phyloP scores from a whole-genome alignment of 1,284 basidiomycete genomes.

The Microbotryum saponariae region DNA sequence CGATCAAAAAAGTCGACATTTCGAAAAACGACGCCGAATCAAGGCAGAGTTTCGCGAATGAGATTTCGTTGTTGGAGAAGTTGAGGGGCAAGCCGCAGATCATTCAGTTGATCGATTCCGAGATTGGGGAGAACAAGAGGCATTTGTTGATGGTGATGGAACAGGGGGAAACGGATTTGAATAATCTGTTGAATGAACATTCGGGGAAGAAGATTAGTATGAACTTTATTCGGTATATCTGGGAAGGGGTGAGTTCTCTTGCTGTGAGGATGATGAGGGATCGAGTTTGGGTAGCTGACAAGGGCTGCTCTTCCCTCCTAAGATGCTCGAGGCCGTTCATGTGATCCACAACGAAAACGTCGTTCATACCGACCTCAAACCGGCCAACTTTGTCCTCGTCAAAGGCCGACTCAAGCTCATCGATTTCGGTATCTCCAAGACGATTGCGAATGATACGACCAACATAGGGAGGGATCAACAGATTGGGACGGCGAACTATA shows the following conservation, averaged over 20 bases:
- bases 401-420: conserved; percentile 88
- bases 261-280: too few relatives aligned
- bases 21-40: conserved; percentile 74
- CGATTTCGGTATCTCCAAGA: conserved; percentile 94
- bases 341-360: conserved; percentile 94
- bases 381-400: conserved; percentile 91
- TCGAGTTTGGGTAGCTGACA: neutral
- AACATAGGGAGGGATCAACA: conserved; percentile 92
- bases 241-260: conserved; percentile 67
- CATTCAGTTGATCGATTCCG: conserved; percentile 78
- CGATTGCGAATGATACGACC: conserved; percentile 92
- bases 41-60: conserved; percentile 85
- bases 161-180: conserved; percentile 82
- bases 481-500: conserved; percentile 90
- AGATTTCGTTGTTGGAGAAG: conserved; percentile 77
- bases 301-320: neutral
- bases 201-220: conserved; percentile 73
- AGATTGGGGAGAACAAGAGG: conserved; percentile 52
- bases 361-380: conserved; percentile 91
- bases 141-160: conserved; percentile 77
- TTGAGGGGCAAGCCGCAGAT: conserved; percentile 80
- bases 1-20: conserved; percentile 78
- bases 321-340: conserved; percentile 94
- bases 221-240: conserved; percentile 86
- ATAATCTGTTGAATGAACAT: conserved; percentile 65